These are phyloP conservation scores for Claviceps purpurea DNA, from an alignment of 2,329 filamentous ascomycete species.

Conservation along the genomic window DNA sequence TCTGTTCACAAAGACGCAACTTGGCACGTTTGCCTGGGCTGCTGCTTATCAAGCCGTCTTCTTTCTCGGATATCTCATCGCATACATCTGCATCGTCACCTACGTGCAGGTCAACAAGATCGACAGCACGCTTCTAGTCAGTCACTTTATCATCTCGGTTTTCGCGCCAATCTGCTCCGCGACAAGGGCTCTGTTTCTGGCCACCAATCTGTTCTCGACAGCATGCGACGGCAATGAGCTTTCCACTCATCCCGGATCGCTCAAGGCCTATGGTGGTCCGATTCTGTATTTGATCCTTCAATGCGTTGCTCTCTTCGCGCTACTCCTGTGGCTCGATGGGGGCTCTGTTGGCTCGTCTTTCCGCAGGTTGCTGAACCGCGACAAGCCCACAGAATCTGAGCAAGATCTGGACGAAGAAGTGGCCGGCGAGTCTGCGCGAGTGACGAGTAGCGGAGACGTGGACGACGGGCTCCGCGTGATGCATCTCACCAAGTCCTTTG, in stretches of 20 bases:
- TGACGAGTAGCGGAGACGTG: constrained; percentile 27
- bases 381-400: constrained; percentile 16
- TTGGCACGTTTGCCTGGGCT: constrained; percentile 73
- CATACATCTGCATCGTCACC: constrained; percentile 58
- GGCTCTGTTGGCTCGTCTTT: constrained; percentile 49
- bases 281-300: constrained; percentile 75
- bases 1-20: constrained; percentile 62
- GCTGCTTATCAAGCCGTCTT: constrained; percentile 62
- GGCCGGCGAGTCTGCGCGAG: constrained; percentile 47
- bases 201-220: constrained; percentile 72
- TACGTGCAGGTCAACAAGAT: constrained; percentile 59
- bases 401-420: constrained; percentile 44
- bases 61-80: constrained; percentile 59
- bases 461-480: constrained; percentile 63
- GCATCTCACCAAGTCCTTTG: constrained; percentile 70
- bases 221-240: constrained; percentile 55
- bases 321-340: constrained; percentile 70
- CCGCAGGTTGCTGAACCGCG: constrained; percentile 24
- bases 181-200: constrained; percentile 59
- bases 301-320: constrained; percentile 52
- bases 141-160: constrained; percentile 61
- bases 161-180: constrained; percentile 69
- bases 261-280: constrained; percentile 68
- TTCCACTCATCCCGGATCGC: constrained; percentile 53
- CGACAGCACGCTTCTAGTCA: constrained; percentile 51